Conservation (phyloP, 805 yeast genomes). For the Candida sakaeoensis region DNA sequence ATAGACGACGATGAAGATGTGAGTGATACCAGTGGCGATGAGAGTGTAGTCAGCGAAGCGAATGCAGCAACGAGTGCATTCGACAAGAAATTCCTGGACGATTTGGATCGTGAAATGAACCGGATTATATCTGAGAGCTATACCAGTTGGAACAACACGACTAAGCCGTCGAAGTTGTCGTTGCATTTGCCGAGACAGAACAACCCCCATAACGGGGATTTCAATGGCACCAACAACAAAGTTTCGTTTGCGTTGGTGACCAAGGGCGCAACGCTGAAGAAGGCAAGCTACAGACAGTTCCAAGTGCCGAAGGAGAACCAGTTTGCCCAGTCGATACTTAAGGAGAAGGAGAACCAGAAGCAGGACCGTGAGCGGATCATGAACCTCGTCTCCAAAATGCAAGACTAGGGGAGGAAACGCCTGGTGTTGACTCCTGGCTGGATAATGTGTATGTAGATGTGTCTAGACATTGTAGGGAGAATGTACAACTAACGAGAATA, state of each 20-base stretch:
- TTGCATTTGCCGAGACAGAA: constrained; percentile 9
- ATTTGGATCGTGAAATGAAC: constrained; percentile 55
- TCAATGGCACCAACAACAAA: constrained; percentile 6
- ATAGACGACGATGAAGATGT: constrained; percentile 14
- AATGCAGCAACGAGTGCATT: constrained; percentile 38
- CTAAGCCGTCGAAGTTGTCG: constrained; percentile 8
- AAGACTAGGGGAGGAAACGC: constrained; percentile 11
- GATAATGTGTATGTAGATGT: no score
- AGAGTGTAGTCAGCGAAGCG: constrained; percentile 11
- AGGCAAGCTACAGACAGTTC: constrained; percentile 39
- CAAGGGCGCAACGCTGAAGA: constrained; percentile 45
- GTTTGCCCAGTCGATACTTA: constrained; percentile 50
- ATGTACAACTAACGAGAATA: no score
- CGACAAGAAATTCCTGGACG: constrained; percentile 45
- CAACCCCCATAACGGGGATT: background rate
- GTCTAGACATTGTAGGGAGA: no score
- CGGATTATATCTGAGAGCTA: constrained; percentile 50
- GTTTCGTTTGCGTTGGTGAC: constrained; percentile 54
- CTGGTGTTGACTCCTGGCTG: no score
- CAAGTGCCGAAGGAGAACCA: constrained; percentile 51
- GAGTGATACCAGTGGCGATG: constrained; percentile 8
- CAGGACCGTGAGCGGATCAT: constrained; percentile 57
- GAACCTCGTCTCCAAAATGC: constrained; percentile 48
- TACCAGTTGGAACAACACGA: constrained; percentile 21
- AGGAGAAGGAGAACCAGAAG: constrained; percentile 47